Evolutionary conservation across 2,329 filamentous ascomycete species (phyloP).

Genomic region (Fusarium sp.): DNA sequence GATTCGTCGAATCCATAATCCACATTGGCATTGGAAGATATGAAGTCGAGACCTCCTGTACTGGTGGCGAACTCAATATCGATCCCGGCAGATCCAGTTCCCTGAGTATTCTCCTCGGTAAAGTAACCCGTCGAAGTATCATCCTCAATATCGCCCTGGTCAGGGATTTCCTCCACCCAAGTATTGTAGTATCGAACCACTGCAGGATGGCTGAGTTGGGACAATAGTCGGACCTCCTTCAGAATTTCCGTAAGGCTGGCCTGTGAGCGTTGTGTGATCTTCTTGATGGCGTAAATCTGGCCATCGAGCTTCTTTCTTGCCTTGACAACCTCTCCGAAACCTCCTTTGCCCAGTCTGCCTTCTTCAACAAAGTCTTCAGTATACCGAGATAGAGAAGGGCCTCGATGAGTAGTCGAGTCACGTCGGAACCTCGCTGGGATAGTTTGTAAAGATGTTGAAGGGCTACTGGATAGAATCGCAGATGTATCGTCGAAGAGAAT

Average conservation of each 20-base stretch:
- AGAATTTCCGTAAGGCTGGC: conserved; percentile 84
- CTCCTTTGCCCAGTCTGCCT: conserved; percentile 89
- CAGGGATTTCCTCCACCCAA: conserved; percentile 83
- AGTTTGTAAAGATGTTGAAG: conserved; percentile 58
- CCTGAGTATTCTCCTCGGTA: conserved; percentile 54
- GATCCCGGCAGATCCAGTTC: conserved; percentile 57
- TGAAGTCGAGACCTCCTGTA: conserved; percentile 89
- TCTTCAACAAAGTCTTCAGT: conserved; percentile 91
- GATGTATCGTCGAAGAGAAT: conserved; percentile 64
- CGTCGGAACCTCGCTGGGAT: conserved; percentile 66
- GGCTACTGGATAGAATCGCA: conserved; percentile 58
- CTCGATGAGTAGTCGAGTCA: conserved; percentile 69
- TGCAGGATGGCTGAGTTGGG: conserved; percentile 89
- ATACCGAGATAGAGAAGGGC: conserved; percentile 77
- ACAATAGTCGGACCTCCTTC: conserved; percentile 88
- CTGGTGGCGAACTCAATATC: conserved; percentile 76
- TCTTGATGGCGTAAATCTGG: conserved; percentile 95
- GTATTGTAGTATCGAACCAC: conserved; percentile 94
- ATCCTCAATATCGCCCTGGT: conserved; percentile 67
- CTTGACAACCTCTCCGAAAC: conserved; percentile 96
- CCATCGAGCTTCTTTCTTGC: conserved; percentile 94
- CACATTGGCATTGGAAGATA: conserved; percentile 86
- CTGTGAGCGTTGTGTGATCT: conserved; percentile 86
- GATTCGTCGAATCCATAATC: conserved; percentile 77
- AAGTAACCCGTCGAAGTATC: conserved; percentile 68